A percentile compares a stretch with the other conserved stretches of the same genome.
Conservation (phyloP, 2,329 filamentous ascomycete genomes). For the Colletotrichum limetticola region DNA sequence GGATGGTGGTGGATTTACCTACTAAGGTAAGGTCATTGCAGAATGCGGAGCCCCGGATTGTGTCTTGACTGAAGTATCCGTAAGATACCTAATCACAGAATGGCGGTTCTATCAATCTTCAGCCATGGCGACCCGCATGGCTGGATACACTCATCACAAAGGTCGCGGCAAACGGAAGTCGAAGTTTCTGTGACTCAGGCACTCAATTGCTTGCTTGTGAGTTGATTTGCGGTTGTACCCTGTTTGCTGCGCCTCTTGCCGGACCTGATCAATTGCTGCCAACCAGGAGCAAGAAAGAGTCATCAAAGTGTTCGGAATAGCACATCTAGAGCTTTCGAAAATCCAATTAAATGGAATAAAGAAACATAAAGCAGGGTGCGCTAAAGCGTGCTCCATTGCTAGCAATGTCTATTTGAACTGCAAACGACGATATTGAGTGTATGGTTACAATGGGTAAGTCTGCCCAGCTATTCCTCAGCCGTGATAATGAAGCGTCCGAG, state of each 20-base stretch:
- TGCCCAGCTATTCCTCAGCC: not conserved
- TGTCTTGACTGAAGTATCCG: not conserved
- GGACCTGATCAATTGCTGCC: not conserved
- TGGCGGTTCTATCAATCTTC: not conserved
- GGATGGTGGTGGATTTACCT: too few species aligned
- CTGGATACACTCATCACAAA: not conserved
- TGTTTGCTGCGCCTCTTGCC: not conserved
- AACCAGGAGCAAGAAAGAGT: not conserved
- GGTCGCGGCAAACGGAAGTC: not conserved
- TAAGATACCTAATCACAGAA: not conserved
- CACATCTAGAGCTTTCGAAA: not conserved
- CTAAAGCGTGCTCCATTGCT: not conserved
- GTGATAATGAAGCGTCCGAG: not conserved
- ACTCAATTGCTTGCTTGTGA: not conserved
- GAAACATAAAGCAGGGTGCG: not conserved
- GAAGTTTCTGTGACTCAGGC: not conserved
- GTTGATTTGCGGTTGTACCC: not conserved
- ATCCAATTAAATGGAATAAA: not conserved
- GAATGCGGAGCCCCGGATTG: constrained; percentile 17
- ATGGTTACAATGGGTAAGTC: not conserved
- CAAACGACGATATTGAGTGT: not conserved
- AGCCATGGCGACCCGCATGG: not conserved
- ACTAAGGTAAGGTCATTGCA: not conserved
- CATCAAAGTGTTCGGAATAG: not conserved
- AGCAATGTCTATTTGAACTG: constrained; percentile 10